These are phyloP conservation scores for Colletotrichum zoysiae DNA, from an alignment of 2,329 filamentous ascomycete species.

Conservation along the genomic window DNA sequence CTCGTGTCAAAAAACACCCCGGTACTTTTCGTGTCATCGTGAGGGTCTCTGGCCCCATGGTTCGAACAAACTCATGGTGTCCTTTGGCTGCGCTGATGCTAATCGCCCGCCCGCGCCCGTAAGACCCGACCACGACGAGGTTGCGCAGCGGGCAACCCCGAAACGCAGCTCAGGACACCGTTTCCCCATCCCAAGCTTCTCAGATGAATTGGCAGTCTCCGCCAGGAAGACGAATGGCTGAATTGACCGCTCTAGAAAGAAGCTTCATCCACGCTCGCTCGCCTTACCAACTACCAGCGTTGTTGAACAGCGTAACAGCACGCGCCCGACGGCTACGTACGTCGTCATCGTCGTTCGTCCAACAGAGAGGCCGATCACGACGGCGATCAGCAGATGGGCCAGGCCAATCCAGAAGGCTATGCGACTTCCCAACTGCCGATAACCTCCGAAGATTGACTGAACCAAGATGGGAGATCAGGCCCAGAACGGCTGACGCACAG, in stretches of 20 bases:
- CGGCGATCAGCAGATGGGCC: constrained; percentile 30
- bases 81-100: background rate
- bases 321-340: background rate
- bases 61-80: background rate
- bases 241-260: background rate
- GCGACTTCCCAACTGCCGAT: constrained; percentile 32
- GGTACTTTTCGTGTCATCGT: background rate
- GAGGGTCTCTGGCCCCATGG: background rate
- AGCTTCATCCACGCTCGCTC: background rate
- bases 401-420: constrained; percentile 27
- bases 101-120: background rate
- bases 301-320: no score
- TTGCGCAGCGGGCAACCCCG: background rate
- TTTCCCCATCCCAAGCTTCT: background rate
- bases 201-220: background rate
- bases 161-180: background rate
- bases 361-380: constrained; percentile 8
- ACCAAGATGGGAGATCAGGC: constrained; percentile 35
- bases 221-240: background rate
- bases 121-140: background rate
- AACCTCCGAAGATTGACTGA: constrained; percentile 36
- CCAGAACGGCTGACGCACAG: background rate
- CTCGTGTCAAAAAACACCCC: background rate
- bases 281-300: background rate
- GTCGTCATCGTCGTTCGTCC: no score